Evolutionary conservation across 768 basidiomycete species (phyloP).

Genomic region (Pleurotus platypus): DNA sequence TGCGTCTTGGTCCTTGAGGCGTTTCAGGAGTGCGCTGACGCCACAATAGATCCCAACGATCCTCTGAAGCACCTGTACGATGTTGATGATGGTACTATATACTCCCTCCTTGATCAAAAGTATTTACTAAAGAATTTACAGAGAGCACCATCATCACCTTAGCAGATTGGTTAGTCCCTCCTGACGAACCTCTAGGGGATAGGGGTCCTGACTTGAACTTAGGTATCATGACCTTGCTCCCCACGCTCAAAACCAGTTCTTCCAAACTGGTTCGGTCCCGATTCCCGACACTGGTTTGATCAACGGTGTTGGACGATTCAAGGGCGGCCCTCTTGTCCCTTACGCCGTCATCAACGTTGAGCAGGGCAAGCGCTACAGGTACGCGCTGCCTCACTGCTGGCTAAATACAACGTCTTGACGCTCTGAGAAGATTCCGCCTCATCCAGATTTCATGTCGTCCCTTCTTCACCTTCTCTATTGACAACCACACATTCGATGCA

Average conservation of each 20-base stretch:
- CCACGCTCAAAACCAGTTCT: constrained; percentile 30
- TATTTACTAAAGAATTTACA: constrained; percentile 7
- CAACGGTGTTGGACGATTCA: constrained; percentile 40
- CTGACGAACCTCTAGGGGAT: background rate
- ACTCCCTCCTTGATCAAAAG: too few species aligned
- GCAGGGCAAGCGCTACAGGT: constrained; percentile 41
- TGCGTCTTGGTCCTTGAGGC: constrained; percentile 10
- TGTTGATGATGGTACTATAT: constrained; percentile 30
- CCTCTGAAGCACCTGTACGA: constrained; percentile 33
- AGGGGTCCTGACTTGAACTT: background rate
- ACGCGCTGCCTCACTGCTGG: background rate
- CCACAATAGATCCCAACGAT: constrained; percentile 29
- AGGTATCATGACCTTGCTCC: constrained; percentile 26
- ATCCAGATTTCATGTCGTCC: constrained; percentile 45
- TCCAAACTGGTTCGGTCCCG: constrained; percentile 28
- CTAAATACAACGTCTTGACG: constrained; percentile 19
- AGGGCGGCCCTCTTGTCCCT: constrained; percentile 33
- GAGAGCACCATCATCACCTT: constrained; percentile 32
- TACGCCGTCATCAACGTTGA: constrained; percentile 41
- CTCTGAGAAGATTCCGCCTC: constrained; percentile 38
- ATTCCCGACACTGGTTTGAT: constrained; percentile 40
- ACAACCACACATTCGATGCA: constrained; percentile 31
- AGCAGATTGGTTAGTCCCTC: constrained; percentile 22
- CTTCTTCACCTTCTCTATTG: constrained; percentile 32
- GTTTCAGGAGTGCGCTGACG: background rate